Percentiles rank a stretch among this genome's conserved stretches.
Conservation (phyloP, 768 basidiomycete species). For the Tylopilus intermedius region DNA sequence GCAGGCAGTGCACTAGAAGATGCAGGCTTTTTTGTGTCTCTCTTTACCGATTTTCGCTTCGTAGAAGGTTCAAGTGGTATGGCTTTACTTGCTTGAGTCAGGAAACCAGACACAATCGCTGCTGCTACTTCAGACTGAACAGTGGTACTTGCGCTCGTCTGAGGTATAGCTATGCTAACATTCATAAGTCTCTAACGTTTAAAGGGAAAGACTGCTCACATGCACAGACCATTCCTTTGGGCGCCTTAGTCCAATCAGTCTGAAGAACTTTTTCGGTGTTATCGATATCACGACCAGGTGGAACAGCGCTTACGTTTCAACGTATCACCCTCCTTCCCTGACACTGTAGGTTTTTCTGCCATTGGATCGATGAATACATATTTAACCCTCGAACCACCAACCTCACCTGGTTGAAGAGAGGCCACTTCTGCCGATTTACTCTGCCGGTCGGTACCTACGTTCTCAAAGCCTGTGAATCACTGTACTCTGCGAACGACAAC, state of each 20-base stretch:
- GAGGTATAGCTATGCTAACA: conserved; percentile 20
- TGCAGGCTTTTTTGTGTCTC: conserved; percentile 1
- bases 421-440: background rate
- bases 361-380: conserved; percentile 3
- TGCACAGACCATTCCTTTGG: conserved; percentile 7
- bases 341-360: background rate
- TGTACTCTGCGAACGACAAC: background rate
- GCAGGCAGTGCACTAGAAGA: background rate
- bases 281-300: background rate
- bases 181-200: conserved; percentile 15
- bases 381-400: background rate
- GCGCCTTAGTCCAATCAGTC: background rate
- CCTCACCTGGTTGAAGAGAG: conserved; percentile 12
- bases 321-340: background rate
- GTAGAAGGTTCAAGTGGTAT: conserved; percentile 6
- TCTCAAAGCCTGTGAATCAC: background rate
- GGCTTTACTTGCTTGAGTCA: conserved; percentile 2
- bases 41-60: conserved; percentile 10
- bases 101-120: conserved; percentile 12
- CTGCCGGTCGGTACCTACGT: conserved; percentile 5
- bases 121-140: conserved; percentile 18
- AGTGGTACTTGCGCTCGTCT: conserved; percentile 14
- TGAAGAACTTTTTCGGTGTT: conserved; percentile 8
- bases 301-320: conserved; percentile 9
- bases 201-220: conserved; percentile 11